Percentiles rank a stretch among this genome's conserved stretches.
Conservation (phyloP, 2,329 filamentous ascomycete genomes). For the Verticillium alfalfae region DNA sequence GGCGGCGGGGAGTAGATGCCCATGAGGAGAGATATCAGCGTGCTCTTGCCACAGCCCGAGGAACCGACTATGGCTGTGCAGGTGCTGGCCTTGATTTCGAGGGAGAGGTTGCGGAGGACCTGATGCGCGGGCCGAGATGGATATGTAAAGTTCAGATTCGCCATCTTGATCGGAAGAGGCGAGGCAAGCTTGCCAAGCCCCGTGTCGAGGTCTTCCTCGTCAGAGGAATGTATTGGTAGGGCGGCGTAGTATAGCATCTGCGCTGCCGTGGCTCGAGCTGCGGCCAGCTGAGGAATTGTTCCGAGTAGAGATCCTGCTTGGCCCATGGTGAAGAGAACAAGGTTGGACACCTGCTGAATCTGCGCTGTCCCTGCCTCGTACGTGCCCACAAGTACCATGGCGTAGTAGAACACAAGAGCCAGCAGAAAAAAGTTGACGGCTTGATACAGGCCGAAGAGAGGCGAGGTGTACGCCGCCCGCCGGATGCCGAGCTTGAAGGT, state of each 20-base stretch:
- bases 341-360: slow-evolving; percentile 70
- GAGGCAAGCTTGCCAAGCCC: slow-evolving; percentile 10
- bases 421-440: slow-evolving; percentile 65
- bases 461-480: slow-evolving; percentile 61
- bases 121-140: slow-evolving; percentile 45
- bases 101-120: slow-evolving; percentile 60
- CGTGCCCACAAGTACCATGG: slow-evolving; percentile 55
- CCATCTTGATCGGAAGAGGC: slow-evolving; percentile 39
- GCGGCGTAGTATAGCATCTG: slow-evolving; percentile 66
- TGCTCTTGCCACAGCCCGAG: slow-evolving; percentile 90
- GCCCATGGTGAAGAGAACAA: slow-evolving; percentile 78
- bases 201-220: slow-evolving; percentile 21
- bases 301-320: slow-evolving; percentile 65
- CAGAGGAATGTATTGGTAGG: slow-evolving; percentile 48
- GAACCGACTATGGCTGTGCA: slow-evolving; percentile 75
- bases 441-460: slow-evolving; percentile 74
- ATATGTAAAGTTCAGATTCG: slow-evolving; percentile 65
- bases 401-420: slow-evolving; percentile 81
- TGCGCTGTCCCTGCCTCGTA: slow-evolving; percentile 42
- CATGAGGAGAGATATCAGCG: slow-evolving; percentile 68
- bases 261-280: slow-evolving; percentile 65
- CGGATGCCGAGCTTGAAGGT: slow-evolving; percentile 58
- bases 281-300: slow-evolving; percentile 75
- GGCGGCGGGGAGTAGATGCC: slow-evolving; percentile 54
- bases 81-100: slow-evolving; percentile 57